Evolutionary conservation across 306 rosid genomes (phyloP).

Genomic region (Quercus alba): DNA sequence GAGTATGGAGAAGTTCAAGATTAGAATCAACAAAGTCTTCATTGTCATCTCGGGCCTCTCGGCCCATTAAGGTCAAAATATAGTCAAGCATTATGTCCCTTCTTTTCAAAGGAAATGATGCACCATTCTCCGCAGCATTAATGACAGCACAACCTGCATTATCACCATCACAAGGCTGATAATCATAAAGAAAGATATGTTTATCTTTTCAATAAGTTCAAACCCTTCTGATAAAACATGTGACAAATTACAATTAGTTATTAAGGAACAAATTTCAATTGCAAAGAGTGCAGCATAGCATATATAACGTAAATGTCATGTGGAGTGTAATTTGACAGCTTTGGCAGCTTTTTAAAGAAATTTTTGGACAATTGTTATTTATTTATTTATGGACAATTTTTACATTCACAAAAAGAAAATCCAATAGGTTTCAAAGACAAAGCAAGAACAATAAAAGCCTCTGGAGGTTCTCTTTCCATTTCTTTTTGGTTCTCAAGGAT

Average conservation of each 20-base stretch:
- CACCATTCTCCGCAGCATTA: conserved; percentile 88
- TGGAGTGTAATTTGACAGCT: not conserved
- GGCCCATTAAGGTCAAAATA: conserved; percentile 84
- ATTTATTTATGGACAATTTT: not conserved
- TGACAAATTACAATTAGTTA: not conserved
- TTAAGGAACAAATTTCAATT: not conserved
- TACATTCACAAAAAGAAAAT: not conserved
- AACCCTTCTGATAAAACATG: not conserved
- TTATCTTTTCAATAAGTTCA: not conserved
- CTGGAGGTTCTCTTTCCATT: not conserved
- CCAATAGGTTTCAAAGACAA: not conserved
- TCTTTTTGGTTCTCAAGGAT: not conserved
- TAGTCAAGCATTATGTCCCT: conserved; percentile 91
- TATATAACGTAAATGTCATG: not conserved
- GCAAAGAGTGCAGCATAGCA: not conserved
- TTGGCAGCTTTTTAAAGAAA: not conserved
- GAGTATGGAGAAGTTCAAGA: conserved; percentile 78
- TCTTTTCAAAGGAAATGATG: conserved; percentile 85
- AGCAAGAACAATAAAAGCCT: not conserved
- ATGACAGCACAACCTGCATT: conserved; percentile 86
- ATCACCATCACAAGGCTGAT: conserved; percentile 24
- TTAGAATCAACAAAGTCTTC: conserved; percentile 75
- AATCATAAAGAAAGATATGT: conserved; percentile 1
- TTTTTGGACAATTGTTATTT: too few relatives aligned
- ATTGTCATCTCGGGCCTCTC: conserved; percentile 88